Evolutionary conservation across 1,284 basidiomycete species (phyloP).

Genomic region (Spongiforma sp.): DNA sequence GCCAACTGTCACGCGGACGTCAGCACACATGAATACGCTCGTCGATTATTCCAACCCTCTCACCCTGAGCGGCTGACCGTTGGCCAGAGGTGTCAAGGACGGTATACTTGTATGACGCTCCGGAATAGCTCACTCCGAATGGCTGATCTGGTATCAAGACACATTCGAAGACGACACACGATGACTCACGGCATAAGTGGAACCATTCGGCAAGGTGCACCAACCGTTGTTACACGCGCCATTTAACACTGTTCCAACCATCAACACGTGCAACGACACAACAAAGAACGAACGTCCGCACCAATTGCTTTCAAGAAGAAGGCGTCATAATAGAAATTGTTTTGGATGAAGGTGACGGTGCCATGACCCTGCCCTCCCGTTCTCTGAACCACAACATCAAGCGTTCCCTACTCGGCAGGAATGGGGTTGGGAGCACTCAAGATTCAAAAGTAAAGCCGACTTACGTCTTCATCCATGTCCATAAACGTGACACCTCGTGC

Average conservation of each 20-base stretch:
- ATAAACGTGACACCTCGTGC: conserved; percentile 84
- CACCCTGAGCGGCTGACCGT: conserved; percentile 90
- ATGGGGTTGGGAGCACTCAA: conserved; percentile 1
- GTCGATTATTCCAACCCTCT: neutral
- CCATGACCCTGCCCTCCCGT: conserved; percentile 70
- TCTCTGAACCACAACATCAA: conserved; percentile 92
- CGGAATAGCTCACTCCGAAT: conserved; percentile 92
- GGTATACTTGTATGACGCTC: conserved; percentile 97
- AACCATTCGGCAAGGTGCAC: conserved; percentile 68
- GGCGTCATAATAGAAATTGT: conserved; percentile 98
- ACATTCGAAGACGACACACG: neutral
- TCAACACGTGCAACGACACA: conserved; percentile 1
- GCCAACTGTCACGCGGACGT: conserved; percentile 59
- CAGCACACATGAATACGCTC: conserved; percentile 4
- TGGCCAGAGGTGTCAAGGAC: conserved; percentile 92
- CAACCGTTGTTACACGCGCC: conserved; percentile 88
- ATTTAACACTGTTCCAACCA: conserved; percentile 67
- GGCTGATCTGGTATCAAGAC: conserved; percentile 57
- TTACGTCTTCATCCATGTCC: conserved; percentile 95
- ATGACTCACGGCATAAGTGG: conserved; percentile 73
- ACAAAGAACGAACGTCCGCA: conserved; percentile 39
- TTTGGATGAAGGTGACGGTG: conserved; percentile 86
- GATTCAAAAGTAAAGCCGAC: conserved; percentile 36
- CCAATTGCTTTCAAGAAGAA: conserved; percentile 98
- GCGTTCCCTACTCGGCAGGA: conserved; percentile 70